Percentiles rank a stretch among this genome's conserved stretches.
These are phyloP conservation scores for Geranium brycei DNA, from an alignment of 345 rosid genomes.

Conservation along the genomic window DNA sequence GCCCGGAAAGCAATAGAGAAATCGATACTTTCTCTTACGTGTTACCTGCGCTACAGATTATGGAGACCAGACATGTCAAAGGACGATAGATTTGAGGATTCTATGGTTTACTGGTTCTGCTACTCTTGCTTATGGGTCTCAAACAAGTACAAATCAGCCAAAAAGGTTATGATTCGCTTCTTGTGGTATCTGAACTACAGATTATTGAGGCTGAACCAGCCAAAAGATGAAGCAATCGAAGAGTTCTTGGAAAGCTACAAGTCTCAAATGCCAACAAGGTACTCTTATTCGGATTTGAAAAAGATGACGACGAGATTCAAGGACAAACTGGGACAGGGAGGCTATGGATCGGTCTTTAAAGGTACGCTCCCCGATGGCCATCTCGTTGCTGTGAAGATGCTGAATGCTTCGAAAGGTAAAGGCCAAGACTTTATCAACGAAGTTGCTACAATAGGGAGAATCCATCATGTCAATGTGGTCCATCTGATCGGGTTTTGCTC, in stretches of 20 bases:
- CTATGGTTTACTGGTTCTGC: no score
- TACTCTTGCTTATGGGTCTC: no score
- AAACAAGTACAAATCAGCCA: neutral
- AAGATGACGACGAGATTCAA: slow-evolving; percentile 8
- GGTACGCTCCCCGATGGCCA: slow-evolving; percentile 8
- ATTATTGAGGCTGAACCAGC: neutral
- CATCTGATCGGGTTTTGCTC: slow-evolving; percentile 11
- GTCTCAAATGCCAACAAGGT: slow-evolving; percentile 4
- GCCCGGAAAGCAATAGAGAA: no score
- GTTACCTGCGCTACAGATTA: no score
- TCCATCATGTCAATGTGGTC: slow-evolving; percentile 14
- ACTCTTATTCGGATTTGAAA: slow-evolving; percentile 8
- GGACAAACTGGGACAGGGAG: slow-evolving; percentile 14
- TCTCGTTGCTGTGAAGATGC: slow-evolving; percentile 7
- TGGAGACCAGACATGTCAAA: no score
- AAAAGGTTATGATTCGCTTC: neutral
- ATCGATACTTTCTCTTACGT: no score
- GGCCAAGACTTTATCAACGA: slow-evolving; percentile 9
- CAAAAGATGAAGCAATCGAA: neutral
- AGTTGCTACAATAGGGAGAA: slow-evolving; percentile 8
- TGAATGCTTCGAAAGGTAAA: neutral
- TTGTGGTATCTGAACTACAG: neutral
- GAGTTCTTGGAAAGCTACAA: neutral
- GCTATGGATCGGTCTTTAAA: slow-evolving; percentile 10
- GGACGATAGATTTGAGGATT: no score